phyloP scores from a whole-genome alignment of 2,329 filamentous ascomycete species.

The Fusarium papillatum region DNA sequence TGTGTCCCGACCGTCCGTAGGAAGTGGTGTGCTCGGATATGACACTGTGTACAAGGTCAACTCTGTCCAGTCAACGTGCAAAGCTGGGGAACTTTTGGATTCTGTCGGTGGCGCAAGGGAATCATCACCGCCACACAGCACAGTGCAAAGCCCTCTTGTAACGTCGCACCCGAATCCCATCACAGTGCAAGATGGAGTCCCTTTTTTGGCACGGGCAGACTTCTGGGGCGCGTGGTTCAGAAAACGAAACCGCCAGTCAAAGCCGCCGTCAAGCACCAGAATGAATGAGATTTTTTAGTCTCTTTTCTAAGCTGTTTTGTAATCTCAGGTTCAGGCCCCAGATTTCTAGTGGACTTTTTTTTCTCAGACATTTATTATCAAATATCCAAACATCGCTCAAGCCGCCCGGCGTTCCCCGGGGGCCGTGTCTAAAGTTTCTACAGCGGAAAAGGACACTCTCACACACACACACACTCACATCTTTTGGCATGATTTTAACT shows the following conservation, averaged over 20 bases:
- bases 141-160: slow-evolving; percentile 21
- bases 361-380: slow-evolving; percentile 3
- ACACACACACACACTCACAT: background rate
- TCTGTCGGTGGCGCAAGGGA: slow-evolving; percentile 1
- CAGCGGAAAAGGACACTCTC: background rate
- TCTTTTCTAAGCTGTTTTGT: background rate
- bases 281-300: background rate
- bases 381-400: background rate
- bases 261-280: background rate
- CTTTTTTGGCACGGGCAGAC: too few species aligned
- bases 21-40: slow-evolving; percentile 1
- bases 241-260: slow-evolving; percentile 1
- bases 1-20: background rate
- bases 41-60: background rate
- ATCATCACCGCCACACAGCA: slow-evolving; percentile 8
- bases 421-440: background rate
- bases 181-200: background rate
- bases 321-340: background rate
- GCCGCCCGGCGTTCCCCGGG: slow-evolving; percentile 22
- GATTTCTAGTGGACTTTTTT: background rate
- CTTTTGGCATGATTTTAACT: background rate
- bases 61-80: background rate
- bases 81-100: slow-evolving; percentile 4
- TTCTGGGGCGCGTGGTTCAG: background rate
- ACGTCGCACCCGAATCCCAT: slow-evolving; percentile 11